These are phyloP conservation scores for Immersiella caudata DNA, from an alignment of 495 filamentous ascomycete species.

Conservation along the genomic window DNA sequence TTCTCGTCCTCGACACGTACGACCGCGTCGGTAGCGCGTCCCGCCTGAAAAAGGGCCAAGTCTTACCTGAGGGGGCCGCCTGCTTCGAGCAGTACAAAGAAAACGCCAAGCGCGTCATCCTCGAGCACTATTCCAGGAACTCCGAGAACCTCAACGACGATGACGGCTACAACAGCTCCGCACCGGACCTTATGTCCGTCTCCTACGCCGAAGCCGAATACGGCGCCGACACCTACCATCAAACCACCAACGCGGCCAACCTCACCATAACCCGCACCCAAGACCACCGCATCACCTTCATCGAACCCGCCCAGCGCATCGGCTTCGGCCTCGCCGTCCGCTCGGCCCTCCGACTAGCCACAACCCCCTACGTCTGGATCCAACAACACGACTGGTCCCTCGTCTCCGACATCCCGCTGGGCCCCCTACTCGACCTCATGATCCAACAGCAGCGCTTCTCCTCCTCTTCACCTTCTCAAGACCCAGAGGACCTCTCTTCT, in stretches of 20 bases:
- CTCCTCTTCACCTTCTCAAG: conserved; percentile 1
- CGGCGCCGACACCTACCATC: conserved; percentile 38
- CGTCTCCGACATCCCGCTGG: conserved; percentile 42
- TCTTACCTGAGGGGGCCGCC: conserved; percentile 43
- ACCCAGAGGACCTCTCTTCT: too few relatives aligned
- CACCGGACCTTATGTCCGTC: conserved; percentile 21
- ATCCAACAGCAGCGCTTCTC: conserved; percentile 25
- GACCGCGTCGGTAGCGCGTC: conserved; percentile 42
- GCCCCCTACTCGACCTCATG: conserved; percentile 46
- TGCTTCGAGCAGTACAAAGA: conserved; percentile 44
- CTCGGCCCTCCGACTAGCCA: conserved; percentile 43
- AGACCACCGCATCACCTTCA: conserved; percentile 42
- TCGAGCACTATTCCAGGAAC: conserved; percentile 32
- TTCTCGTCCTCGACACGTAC: conserved; percentile 51
- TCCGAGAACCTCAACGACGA: background rate
- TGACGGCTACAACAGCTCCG: background rate
- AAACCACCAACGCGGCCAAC: conserved; percentile 39
- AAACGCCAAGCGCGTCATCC: conserved; percentile 44
- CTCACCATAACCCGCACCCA: conserved; percentile 38
- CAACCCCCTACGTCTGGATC: conserved; percentile 52
- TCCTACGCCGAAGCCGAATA: conserved; percentile 43
- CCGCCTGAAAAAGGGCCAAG: conserved; percentile 50
- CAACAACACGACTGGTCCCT: conserved; percentile 55
- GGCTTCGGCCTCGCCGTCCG: conserved; percentile 52
- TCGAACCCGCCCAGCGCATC: conserved; percentile 46